Base-by-base conservation (phyloP, 768 basidiomycete species). In the Mycena indigotica region DNA sequence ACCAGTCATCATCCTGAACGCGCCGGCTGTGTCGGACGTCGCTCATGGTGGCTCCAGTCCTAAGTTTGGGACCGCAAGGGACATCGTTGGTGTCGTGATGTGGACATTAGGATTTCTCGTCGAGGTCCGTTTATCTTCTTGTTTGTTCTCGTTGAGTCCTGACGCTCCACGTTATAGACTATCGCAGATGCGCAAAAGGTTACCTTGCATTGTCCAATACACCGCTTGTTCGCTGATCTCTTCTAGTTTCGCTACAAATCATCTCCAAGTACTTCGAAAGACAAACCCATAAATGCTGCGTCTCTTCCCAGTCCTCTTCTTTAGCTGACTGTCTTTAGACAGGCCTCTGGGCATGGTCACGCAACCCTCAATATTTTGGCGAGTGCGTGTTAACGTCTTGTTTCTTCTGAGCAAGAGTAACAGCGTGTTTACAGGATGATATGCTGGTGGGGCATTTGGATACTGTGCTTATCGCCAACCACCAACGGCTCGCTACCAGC, bases 311-410 rank as follows among this genome's bases (percentile, higher is more conserved):
- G 30, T 40, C 30, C 30, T 46, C 6, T 12, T 29, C 5, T 44
- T 53, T 35, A 24, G 32, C 40, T 30, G 13, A 40, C 16, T 28
- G 2, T 50, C 29, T 57, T 29, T 60, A 84, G 81, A 70, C 60
- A 32, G 84, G 83, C 4, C 60, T 84, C 2, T 84, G 84, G 84
- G 72, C 66, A 13, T 84, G 79, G 77, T 81, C 82, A 23, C 78
- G 87, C 3, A 86, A 89, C 62, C 87, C 87, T 19, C 84, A 86
- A 1, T 89, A 88, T 67, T 87, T 88, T 63, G 87, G 87, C 66
- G 87, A 89, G 82, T 85, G 71, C 66, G 78, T 76, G 1, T n/a
- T n/a, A n/a, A 16, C 66, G 8, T 26, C 19, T 26, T 44, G 6
- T 17, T 61, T 53, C 28, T 38, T 28, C 13, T 17, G 38, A 10